Conservation (phyloP, 208 protist genomes). For the Acanthamoeba healyi region DNA sequence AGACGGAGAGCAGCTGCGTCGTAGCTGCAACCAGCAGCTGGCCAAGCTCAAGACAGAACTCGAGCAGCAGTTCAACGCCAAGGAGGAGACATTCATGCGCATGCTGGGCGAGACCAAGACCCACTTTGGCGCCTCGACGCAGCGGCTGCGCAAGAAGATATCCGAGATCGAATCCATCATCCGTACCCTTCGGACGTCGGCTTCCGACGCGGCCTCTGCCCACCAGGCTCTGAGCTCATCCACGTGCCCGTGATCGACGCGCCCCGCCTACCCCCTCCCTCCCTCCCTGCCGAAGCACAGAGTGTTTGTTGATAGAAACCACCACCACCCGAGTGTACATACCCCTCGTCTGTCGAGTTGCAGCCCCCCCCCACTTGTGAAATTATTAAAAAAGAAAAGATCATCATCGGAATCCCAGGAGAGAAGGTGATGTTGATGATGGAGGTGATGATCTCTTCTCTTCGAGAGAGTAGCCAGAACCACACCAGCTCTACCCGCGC, state of each 20-base stretch:
- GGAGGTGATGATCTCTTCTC: no score
- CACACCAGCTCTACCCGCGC: no score
- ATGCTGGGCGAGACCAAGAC: conserved; percentile 46
- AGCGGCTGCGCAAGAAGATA: conserved; percentile 41
- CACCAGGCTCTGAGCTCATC: neutral
- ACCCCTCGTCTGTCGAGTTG: neutral
- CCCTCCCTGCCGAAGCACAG: no score
- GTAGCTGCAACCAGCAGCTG: conserved; percentile 18
- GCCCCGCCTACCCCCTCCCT: no score
- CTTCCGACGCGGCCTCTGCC: neutral
- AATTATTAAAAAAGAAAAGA: no score
- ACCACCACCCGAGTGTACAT: neutral
- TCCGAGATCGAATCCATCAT: conserved; percentile 34
- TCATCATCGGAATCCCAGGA: no score
- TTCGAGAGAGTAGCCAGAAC: no score
- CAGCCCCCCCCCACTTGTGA: no score
- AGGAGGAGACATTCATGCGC: conserved; percentile 47
- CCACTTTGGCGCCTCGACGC: conserved; percentile 3
- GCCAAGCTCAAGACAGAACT: conserved; percentile 32
- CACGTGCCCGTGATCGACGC: no score
- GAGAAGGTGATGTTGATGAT: no score
- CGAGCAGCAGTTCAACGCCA: conserved; percentile 42
- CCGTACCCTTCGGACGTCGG: neutral
- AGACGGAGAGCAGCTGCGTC: conserved; percentile 23
- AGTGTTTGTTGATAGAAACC: no score